Evolutionary conservation across 805 yeast genomes (phyloP).

Genomic region (Scheffersomyces ergatensis): DNA sequence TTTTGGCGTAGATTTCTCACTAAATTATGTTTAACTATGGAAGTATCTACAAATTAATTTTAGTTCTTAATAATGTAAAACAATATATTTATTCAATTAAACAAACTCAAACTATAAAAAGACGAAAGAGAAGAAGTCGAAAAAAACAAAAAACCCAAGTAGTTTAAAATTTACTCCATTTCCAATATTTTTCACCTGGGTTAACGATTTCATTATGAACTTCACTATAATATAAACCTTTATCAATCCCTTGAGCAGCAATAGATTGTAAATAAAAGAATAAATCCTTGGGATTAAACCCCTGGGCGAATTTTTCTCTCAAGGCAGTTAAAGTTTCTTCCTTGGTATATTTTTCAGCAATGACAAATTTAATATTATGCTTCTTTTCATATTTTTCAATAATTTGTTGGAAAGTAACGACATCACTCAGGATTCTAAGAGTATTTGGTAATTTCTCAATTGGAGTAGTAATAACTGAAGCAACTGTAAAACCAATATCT

Average conservation of each 20-base stretch:
- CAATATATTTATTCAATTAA: no score
- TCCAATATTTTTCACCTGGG: no score
- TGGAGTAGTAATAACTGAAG: slow-evolving; percentile 33
- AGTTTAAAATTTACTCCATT: no score
- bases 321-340: not conserved
- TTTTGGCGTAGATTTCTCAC: no score
- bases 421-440: slow-evolving; percentile 23
- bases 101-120: no score
- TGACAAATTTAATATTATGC: slow-evolving; percentile 31
- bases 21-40: no score
- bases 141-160: no score
- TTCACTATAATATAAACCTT: no score
- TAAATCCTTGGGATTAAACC: slow-evolving; percentile 29
- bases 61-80: no score
- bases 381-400: slow-evolving; percentile 36
- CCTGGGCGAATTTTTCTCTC: slow-evolving; percentile 7
- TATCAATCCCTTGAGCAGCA: slow-evolving; percentile 20
- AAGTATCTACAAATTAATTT: no score
- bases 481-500: slow-evolving; percentile 46
- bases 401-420: slow-evolving; percentile 35
- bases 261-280: slow-evolving; percentile 13
- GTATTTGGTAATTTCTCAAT: slow-evolving; percentile 34
- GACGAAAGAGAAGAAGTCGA: no score
- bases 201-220: no score
- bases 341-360: slow-evolving; percentile 8